Evolutionary conservation across 2,329 filamentous ascomycete genomes (phyloP), one percentile per base, ranked within the genome.

Genomic region (Claviceps cyperi): DNA sequence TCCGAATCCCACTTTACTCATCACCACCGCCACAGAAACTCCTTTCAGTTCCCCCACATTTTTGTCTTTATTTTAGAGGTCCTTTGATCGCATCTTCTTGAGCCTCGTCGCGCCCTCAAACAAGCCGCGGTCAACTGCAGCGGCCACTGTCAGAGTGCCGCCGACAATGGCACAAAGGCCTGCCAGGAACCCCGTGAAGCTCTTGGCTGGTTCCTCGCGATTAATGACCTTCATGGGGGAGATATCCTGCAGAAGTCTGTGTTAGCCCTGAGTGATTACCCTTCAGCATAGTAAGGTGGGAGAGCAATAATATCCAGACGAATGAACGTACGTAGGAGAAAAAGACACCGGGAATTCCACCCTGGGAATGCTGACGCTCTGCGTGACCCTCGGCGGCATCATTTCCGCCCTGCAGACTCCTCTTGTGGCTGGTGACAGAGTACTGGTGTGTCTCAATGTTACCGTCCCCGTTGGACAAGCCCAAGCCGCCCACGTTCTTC

Each of bases 191-290:
- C 86, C 86, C 0, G 87, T 81, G 65, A 98, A 94, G 4, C 84
- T 85, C 74, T 97, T 97, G 53, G 83, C 74, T 45, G 87, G 80
- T 57, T 86, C 84, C 71, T 98, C 94, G 50, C 90, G 84, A 73
- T 98, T 98, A 69, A 98, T 85, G 53, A 98, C 91, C 72, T 97
- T 98, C 92, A 98, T 98, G 5, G 92, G 92, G 2, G 91, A 97
- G 66, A 98, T 98, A 60, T 98, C 92, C 85, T 90, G 24, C 11
- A 19, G 19, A 43, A 38, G 28, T 11, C 8, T 15, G 6, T 35
- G 37, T 54, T 36, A 54, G 51, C 50, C 11, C 3, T 5, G 17
- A n/a, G 24, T 5, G 13, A 28, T 11, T 2, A n/a, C 28, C 28
- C 28, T 24, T 17, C 40, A n/a, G 14, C 15, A 21, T n/a, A 1